Evolutionary conservation across 2,329 filamentous ascomycete genomes (phyloP), one percentile per base, ranked within the genome.

Genomic region (Penicillium sp.): DNA sequence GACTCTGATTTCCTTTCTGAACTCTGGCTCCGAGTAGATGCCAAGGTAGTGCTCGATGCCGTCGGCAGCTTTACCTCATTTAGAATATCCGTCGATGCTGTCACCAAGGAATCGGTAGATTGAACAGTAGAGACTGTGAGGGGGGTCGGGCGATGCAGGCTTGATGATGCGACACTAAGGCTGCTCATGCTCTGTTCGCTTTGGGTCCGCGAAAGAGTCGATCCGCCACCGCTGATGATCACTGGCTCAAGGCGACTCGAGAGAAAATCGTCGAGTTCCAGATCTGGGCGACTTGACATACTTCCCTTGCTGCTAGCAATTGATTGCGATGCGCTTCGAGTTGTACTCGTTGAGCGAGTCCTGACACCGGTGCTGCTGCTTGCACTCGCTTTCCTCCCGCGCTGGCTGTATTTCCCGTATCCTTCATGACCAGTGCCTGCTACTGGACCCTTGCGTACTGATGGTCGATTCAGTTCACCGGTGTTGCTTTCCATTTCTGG

Each of bases 371-470:
- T 77, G 31, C 64, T 75, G 61, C 71, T 78, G 54, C 75, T 70
- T 48, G 73, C 65, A 52, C 78, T 80, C 50, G 70, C 52, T 57
- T 75, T 78, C 52, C 79, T 73, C 45, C 78, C 78, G 43, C 79
- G 72, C 54, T 75, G 73, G 5, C 72, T 71, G 65, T 81, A 79
- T 62, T 73, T 81, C 13, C 78, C 78, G 62, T 83, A 82, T 27
- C 77, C 78, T 76, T 98, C 93, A 68, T 98, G 92, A 0, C 93
- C 93, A 37, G 93, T 98, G n/a, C 93, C 93, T 41, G 93, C 93
- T 16, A 84, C 86, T 22, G 93, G 93, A 0, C 93, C 93, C 73
- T 91, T 93, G 27, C 89, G 84, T 24, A 78, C 59, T 22, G 79
- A 58, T 8, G 78, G 69, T 61, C 82, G 86, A 37, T 82, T 80